Conservation (phyloP, 441 rosid species). For the Viola pubescens region DNA sequence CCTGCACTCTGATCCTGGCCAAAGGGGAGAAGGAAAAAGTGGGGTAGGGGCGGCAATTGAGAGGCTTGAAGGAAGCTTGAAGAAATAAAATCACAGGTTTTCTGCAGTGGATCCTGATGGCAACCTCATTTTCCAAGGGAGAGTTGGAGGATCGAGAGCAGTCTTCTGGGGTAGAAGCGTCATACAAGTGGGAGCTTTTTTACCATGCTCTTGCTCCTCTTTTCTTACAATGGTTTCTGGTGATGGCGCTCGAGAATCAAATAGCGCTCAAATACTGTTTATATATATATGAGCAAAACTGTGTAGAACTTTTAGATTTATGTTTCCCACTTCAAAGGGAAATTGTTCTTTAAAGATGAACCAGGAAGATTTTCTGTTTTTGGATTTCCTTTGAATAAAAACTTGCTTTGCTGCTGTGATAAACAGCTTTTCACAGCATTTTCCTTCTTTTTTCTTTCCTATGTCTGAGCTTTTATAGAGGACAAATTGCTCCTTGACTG, state of each 20-base stretch:
- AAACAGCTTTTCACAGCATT: too few species aligned
- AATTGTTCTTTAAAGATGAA: too few species aligned
- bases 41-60: constrained; percentile 80
- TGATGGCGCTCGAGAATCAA: neutral
- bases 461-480: too few species aligned
- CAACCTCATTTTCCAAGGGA: neutral
- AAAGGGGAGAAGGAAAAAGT: constrained; percentile 34
- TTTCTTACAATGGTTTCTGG: neutral
- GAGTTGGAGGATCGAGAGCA: neutral
- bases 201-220: neutral
- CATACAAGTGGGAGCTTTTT: neutral
- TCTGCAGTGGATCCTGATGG: neutral
- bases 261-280: neutral
- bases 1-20: constrained; percentile 9
- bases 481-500: too few species aligned
- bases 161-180: too few species aligned
- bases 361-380: too few species aligned
- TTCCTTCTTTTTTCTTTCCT: too few species aligned
- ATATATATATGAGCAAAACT: neutral
- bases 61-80: constrained; percentile 61
- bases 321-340: too few species aligned
- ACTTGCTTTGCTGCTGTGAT: too few species aligned
- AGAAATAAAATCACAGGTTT: neutral
- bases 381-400: too few species aligned
- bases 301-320: too few species aligned